Percentiles rank a stretch among this genome's conserved stretches.
phyloP scores from a whole-genome alignment of 306 rosid species.

The Vachellia collinsii region DNA sequence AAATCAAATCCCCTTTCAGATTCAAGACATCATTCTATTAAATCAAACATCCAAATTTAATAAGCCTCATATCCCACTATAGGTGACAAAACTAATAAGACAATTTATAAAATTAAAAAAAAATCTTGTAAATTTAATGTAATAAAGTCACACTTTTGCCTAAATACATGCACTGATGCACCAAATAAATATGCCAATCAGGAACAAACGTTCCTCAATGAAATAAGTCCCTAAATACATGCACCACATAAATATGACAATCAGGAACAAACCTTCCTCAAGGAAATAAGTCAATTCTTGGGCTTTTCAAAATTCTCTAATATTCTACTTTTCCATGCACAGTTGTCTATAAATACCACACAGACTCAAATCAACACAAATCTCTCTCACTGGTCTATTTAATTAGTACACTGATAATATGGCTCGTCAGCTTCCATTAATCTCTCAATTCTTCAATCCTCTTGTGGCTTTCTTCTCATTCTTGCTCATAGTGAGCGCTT shows the following conservation, averaged over 20 bases:
- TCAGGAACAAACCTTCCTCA: conserved; percentile 7
- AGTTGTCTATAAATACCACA: conserved; percentile 47
- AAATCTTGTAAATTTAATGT: no score
- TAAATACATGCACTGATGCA: neutral
- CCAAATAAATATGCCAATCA: neutral
- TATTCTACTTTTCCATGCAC: neutral
- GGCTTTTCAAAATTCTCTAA: conserved; percentile 14
- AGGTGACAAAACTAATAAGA: no score
- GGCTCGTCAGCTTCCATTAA: conserved; percentile 28
- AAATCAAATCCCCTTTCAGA: neutral
- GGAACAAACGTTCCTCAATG: conserved; percentile 15
- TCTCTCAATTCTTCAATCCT: neutral
- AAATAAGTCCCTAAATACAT: neutral
- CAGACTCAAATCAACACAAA: neutral
- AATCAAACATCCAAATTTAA: no score
- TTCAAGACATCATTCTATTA: neutral
- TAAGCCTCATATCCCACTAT: no score
- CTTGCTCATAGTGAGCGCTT: conserved; percentile 41
- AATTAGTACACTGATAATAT: conserved; percentile 21
- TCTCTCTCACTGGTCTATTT: neutral
- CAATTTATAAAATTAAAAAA: no score
- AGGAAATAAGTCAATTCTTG: neutral
- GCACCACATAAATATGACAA: neutral
- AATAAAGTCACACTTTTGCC: no score
- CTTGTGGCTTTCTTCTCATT: conserved; percentile 23